These are phyloP conservation scores for Phalaenopsis hybrid DNA, from an alignment of 116 monocot genomes.

Conservation along the genomic window DNA sequence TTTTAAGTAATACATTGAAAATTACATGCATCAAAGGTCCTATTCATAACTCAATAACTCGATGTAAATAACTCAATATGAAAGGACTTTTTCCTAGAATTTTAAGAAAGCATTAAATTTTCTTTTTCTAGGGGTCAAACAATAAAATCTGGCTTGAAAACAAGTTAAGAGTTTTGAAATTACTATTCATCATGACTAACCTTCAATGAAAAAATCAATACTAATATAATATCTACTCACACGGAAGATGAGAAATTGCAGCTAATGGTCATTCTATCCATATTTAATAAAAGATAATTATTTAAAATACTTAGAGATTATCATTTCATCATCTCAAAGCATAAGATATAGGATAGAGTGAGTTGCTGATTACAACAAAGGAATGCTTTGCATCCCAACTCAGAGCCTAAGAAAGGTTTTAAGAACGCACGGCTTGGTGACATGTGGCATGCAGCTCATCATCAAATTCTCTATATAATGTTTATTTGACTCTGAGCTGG, in stretches of 20 bases:
- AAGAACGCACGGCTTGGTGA: background rate
- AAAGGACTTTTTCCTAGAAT: too few relatives aligned
- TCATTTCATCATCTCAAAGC: background rate
- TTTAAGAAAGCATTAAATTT: background rate
- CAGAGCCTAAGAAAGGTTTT: background rate
- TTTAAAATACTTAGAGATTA: background rate
- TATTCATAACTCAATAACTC: too few relatives aligned
- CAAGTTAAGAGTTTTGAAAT: background rate
- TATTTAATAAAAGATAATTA: background rate
- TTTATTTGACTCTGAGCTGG: background rate
- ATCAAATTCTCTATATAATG: background rate
- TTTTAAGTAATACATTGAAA: too few relatives aligned
- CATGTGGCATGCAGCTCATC: background rate
- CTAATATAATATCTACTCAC: background rate
- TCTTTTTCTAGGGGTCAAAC: background rate
- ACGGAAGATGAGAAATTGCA: background rate
- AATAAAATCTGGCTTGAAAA: background rate
- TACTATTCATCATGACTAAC: background rate
- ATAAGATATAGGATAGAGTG: background rate
- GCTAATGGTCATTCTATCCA: background rate
- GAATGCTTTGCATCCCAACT: background rate
- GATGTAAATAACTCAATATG: too few relatives aligned
- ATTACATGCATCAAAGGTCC: too few relatives aligned
- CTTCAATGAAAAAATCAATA: background rate
- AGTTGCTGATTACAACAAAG: background rate